A percentile compares a stretch with the other conserved stretches of the same genome.
Evolutionary conservation across 2,329 filamentous ascomycete genomes (phyloP).

Genomic region (Aspergillus aculeatus): DNA sequence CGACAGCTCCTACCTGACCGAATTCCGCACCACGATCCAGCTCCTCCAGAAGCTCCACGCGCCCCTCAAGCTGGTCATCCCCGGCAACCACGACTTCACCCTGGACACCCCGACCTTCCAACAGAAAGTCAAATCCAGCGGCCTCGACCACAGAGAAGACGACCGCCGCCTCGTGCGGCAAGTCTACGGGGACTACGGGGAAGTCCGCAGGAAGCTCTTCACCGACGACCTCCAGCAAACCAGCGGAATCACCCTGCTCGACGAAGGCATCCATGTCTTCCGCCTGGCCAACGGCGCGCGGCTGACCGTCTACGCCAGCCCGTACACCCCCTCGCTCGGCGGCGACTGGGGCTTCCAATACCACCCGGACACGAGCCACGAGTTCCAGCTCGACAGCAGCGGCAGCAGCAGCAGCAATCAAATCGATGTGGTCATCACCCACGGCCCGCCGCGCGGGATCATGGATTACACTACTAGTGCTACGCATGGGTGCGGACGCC

Average conservation of each 20-base stretch:
- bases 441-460: slow-evolving; percentile 55
- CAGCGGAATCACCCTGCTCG: slow-evolving; percentile 49
- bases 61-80: slow-evolving; percentile 55
- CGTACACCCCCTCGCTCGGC: slow-evolving; percentile 50
- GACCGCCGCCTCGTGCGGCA: slow-evolving; percentile 22
- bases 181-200: slow-evolving; percentile 43
- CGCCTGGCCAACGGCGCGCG: slow-evolving; percentile 50
- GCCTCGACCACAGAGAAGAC: slow-evolving; percentile 19
- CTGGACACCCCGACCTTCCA: slow-evolving; percentile 41
- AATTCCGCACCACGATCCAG: slow-evolving; percentile 45
- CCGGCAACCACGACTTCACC: slow-evolving; percentile 56
- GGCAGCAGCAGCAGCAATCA: neutral
- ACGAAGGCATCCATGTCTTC: slow-evolving; percentile 53
- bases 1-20: slow-evolving; percentile 40
- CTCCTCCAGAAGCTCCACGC: slow-evolving; percentile 47
- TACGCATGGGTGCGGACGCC: slow-evolving; percentile 8
- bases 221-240: slow-evolving; percentile 26
- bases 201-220: slow-evolving; percentile 42
- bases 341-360: slow-evolving; percentile 56
- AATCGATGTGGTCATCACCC: slow-evolving; percentile 54
- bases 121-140: slow-evolving; percentile 26
- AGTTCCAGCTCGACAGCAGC: slow-evolving; percentile 28
- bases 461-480: slow-evolving; percentile 44
- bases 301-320: slow-evolving; percentile 55
- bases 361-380: slow-evolving; percentile 35